These are phyloP conservation scores for Arabidopsis suecica DNA, from an alignment of 345 rosid genomes.

Conservation along the genomic window DNA sequence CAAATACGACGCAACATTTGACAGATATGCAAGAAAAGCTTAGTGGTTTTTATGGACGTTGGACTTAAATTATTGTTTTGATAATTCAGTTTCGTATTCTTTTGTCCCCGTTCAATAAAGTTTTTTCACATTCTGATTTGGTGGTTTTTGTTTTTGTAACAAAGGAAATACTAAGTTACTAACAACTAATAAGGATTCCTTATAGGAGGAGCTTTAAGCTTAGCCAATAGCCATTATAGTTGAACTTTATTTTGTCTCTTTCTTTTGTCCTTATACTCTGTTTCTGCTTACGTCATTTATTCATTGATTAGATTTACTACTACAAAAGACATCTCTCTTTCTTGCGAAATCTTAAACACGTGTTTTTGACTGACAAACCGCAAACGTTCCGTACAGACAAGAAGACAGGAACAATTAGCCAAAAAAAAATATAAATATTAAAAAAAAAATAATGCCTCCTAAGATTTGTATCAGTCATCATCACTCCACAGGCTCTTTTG, in stretches of 20 bases:
- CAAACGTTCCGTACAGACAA: conserved; percentile 33
- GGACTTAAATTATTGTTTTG: conserved; percentile 5
- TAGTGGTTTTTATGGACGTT: conserved; percentile 23
- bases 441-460: conserved; percentile 7
- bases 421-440: too few species aligned
- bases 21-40: conserved; percentile 31
- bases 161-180: too few species aligned
- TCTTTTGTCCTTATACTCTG: conserved; percentile 3
- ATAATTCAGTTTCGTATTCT: conserved; percentile 11
- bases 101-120: conserved; percentile 10
- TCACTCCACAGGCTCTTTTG: conserved; percentile 25
- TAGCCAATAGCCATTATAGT: conserved; percentile 2
- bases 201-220: not conserved
- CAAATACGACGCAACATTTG: conserved; percentile 35
- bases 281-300: conserved; percentile 10
- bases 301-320: conserved; percentile 9
- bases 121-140: conserved; percentile 3
- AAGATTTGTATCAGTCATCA: conserved; percentile 22
- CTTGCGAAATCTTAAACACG: conserved; percentile 36
- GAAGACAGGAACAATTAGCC: conserved; percentile 12
- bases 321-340: not conserved
- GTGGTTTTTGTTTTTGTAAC: not conserved
- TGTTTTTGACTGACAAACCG: conserved; percentile 27
- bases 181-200: not conserved
- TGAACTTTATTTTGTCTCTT: conserved; percentile 39